Evolutionary conservation across 1,139 yeast species (phyloP), one percentile per base, ranked within the genome.

Genomic region (Candida pseudoviswanathii): DNA sequence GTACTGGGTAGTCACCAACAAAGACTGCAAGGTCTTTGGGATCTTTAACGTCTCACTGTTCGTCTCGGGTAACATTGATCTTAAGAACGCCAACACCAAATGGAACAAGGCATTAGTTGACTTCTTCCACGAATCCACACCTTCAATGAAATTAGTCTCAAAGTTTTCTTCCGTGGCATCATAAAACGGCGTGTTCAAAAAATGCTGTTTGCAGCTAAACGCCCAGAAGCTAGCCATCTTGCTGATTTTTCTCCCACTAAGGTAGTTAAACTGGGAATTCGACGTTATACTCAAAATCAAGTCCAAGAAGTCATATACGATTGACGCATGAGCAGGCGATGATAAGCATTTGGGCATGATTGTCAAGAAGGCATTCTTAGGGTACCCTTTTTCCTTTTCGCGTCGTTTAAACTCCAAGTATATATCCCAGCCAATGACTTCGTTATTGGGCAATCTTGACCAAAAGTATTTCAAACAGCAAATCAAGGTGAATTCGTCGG

Each of bases 201-300:
- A 30, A 27, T 49, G 44, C 11, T 36, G 40, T 16, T 37, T 33
- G n/a, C 46, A 41, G 54, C 81, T 82, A 61, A 91, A 91, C 0
- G 96, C 97, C 97, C 97, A 91, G 34, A 89, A 70, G 24, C 94
- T 92, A 33, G 95, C 86, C 83, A 91, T 79, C 58, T 88, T 84
- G 16, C 95, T 80, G 22, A 91, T 77, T 61, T 89, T 90, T 43
- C 92, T 76, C 1, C 96, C 96, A 59, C 89, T 82, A 70, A 91
- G 70, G 58, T 86, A 85, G 62, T 90, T 90, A 47, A 84, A 82
- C 56, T 85, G 86, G 2, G 96, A 84, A 65, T 89, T 87, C n/a
- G 96, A 82, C 0, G 95, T 85, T 40, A 91, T 69, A n/a, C 90
- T 80, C 8, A 90, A 87, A 47, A 91, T 70, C 44, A 91, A 73